Evolutionary conservation across 78 protist genomes (phyloP).

Genomic region (Emiliania huxleyi): DNA sequence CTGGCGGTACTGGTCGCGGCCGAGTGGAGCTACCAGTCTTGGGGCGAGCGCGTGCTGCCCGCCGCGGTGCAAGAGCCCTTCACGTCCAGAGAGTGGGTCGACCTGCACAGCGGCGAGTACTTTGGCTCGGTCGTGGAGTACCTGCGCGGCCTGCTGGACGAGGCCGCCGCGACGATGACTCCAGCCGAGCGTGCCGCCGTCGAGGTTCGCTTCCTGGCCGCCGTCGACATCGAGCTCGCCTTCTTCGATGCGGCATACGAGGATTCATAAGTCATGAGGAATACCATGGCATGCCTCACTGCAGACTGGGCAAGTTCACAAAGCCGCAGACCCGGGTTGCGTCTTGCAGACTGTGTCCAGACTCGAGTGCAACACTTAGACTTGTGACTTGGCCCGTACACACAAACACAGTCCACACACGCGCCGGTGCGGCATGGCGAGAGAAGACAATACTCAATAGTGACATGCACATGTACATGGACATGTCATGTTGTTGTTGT

Average conservation of each 20-base stretch:
- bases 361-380: no score
- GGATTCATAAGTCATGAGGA: no score
- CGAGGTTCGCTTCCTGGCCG: not conserved
- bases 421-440: no score
- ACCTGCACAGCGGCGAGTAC: slow-evolving; percentile 3
- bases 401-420: no score
- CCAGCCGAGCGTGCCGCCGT: not conserved
- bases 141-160: slow-evolving; percentile 28
- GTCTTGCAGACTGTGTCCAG: no score
- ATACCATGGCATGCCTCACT: no score
- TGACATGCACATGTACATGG: no score
- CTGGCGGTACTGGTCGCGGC: slow-evolving; percentile 17
- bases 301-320: no score
- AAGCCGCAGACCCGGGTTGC: no score
- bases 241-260: not conserved
- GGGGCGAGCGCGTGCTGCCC: slow-evolving; percentile 30
- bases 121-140: slow-evolving; percentile 14
- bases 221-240: not conserved
- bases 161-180: not conserved
- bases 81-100: not conserved
- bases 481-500: no score
- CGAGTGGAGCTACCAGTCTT: slow-evolving; percentile 23
- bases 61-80: not conserved
- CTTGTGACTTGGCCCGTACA: no score
- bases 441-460: no score